Conservation (phyloP, 192 early-diverging fungal species). For the Backusella sp. region DNA sequence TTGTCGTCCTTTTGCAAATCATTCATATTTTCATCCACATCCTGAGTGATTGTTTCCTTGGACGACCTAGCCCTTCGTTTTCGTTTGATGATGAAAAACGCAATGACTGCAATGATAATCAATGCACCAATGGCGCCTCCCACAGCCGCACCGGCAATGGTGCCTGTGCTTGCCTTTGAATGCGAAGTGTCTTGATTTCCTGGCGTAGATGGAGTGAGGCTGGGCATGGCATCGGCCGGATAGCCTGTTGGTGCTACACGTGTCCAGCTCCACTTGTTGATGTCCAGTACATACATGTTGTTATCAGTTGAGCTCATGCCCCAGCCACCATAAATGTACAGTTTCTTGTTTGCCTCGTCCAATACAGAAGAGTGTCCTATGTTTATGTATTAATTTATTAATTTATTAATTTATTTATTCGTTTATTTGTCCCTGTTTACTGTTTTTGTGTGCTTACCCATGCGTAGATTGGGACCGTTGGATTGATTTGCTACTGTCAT, state of each 20-base stretch:
- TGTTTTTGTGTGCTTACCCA: slow-evolving; percentile 21
- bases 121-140: slow-evolving; percentile 18
- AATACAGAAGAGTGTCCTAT: slow-evolving; percentile 66
- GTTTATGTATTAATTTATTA: background rate
- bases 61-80: slow-evolving; percentile 1
- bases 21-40: background rate
- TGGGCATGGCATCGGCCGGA: background rate
- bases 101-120: slow-evolving; percentile 20
- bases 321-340: slow-evolving; percentile 72
- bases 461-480: slow-evolving; percentile 47
- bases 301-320: slow-evolving; percentile 48
- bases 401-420: too few relatives aligned
- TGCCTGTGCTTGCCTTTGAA: slow-evolving; percentile 29
- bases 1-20: slow-evolving; percentile 2
- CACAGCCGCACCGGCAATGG: slow-evolving; percentile 40
- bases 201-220: background rate
- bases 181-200: background rate
- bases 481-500: slow-evolving; percentile 33
- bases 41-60: background rate
- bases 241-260: slow-evolving; percentile 39
- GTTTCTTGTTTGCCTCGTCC: slow-evolving; percentile 44
- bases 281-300: slow-evolving; percentile 67
- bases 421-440: background rate
- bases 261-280: slow-evolving; percentile 59
- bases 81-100: slow-evolving; percentile 16